Base-by-base conservation (phyloP, 441 rosid species). In the Erodium moschatum region DNA sequence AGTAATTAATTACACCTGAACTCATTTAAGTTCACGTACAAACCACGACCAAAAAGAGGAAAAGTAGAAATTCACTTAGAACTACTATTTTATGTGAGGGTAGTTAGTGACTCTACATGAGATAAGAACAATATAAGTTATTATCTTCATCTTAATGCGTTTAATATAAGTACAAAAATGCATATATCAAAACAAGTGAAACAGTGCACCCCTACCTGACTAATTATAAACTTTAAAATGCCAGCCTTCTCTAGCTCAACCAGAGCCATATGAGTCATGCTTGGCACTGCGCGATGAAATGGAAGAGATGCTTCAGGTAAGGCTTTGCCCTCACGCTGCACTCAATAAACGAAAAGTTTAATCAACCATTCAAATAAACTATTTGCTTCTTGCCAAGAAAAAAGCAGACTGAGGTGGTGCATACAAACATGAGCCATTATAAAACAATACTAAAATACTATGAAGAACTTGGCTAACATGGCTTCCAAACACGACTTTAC, bases 221-320 rank as follows among this genome's bases (percentile, higher is more conserved):
- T 90, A 75, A 90, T 87, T 67, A 93, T 76, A 75, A 89, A 93
- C 73, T 90, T 90, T 67, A 93, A 74, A 72, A 90, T 85, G 67
- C 89, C 97, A 82, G 89, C 88, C 79, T 80, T 93, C 80, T 93
- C 96, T 67, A 93, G 78, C 75, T 83, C 92, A 79, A 89, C 96
- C 86, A 93, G 80, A 60, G 97, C 96, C 98, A 93, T 90, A 75
- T 93, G 97, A 15, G 98, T 93, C 79, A 90, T 76, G 81, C 96
- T 85, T 15, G 98, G 97, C 90, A 89, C 87, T 66, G 96, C 98
- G 65, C 96, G 94, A 81, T 93, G 97, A 82, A 90, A 93, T 4
- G 96, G 95, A 46, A 93, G 80, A 21, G 97, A 90, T 72, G 98
- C 89, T 81, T 85, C 87, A 4, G 97, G 98, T 74, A 93, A 75